phyloP scores from a whole-genome alignment of 805 yeast species.

The Metschnikowia reukaufii region DNA sequence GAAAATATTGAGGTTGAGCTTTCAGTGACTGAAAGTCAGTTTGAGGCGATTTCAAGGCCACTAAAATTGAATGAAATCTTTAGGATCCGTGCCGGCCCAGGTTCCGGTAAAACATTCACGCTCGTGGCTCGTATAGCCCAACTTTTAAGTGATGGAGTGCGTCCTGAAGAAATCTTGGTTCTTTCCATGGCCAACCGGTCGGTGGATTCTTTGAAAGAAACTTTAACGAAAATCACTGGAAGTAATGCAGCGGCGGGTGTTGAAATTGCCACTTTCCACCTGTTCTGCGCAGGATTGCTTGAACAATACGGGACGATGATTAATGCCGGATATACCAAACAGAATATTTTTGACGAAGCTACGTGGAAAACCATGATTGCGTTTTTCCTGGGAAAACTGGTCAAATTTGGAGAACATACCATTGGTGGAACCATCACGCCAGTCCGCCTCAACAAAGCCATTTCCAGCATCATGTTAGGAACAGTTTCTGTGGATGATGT shows the following conservation, averaged over 20 bases:
- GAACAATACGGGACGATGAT: slow-evolving; percentile 32
- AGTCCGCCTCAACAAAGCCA: slow-evolving; percentile 24
- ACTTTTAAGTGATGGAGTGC: slow-evolving; percentile 37
- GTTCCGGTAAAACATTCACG: slow-evolving; percentile 70
- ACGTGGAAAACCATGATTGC: slow-evolving; percentile 46
- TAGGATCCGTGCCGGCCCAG: slow-evolving; percentile 67
- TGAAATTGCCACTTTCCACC: slow-evolving; percentile 75
- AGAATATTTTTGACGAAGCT: slow-evolving; percentile 50
- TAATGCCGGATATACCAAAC: slow-evolving; percentile 16
- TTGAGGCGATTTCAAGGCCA: slow-evolving; percentile 44
- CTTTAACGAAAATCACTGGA: slow-evolving; percentile 36
- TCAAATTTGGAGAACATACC: slow-evolving; percentile 26
- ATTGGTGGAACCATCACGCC: slow-evolving; percentile 27
- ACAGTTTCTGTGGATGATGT: slow-evolving; percentile 24
- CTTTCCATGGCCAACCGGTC: slow-evolving; percentile 71
- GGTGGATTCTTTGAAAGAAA: slow-evolving; percentile 46
- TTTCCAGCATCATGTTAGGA: slow-evolving; percentile 26
- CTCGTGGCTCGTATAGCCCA: slow-evolving; percentile 53
- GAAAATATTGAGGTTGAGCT: slow-evolving; percentile 3
- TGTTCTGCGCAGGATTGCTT: slow-evolving; percentile 57
- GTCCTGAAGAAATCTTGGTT: slow-evolving; percentile 58
- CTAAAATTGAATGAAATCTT: slow-evolving; percentile 41
- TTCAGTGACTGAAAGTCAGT: slow-evolving; percentile 45
- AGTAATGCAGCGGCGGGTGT: slow-evolving; percentile 61
- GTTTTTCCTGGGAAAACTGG: slow-evolving; percentile 37